A percentile compares a stretch with the other conserved stretches of the same genome.
Conservation (phyloP, 169 alveolate species). For the Eimeria brunetti region DNA sequence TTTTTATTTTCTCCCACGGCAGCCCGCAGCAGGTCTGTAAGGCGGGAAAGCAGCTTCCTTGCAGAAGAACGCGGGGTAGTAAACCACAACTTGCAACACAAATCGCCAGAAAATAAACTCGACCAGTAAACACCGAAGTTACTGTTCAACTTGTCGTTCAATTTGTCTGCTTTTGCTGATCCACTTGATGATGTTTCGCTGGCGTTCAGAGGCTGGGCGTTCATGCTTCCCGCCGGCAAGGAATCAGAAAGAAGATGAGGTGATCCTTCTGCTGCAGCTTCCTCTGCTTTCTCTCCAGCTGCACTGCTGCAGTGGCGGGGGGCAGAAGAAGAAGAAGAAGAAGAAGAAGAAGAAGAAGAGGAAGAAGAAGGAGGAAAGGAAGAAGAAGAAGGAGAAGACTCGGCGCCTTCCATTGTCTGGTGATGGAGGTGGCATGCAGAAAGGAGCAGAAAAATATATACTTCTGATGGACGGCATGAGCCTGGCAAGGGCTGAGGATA, state of each 20-base stretch:
- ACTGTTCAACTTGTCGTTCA: too few species aligned
- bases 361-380: too few species aligned
- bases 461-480: too few species aligned
- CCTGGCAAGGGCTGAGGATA: too few species aligned
- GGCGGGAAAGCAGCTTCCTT: not conserved
- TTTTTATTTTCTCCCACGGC: not conserved
- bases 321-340: not conserved
- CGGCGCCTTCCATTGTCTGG: too few species aligned
- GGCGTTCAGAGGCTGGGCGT: too few species aligned
- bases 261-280: not conserved
- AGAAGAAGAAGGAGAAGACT: too few species aligned
- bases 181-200: too few species aligned
- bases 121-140: not conserved
- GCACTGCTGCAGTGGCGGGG: not conserved
- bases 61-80: not conserved
- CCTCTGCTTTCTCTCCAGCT: not conserved
- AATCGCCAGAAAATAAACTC: not conserved
- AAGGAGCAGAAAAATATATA: too few species aligned
- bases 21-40: not conserved
- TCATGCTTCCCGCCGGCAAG: too few species aligned
- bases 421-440: too few species aligned
- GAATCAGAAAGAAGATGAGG: too few species aligned
- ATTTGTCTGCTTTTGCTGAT: not conserved
- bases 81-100: slow-evolving; percentile 17
- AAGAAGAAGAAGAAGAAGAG: not conserved